A percentile compares a stretch with the other conserved stretches of the same genome.
Evolutionary conservation across 1,284 basidiomycete species (phyloP).

Genomic region (Cryptococcus hybrid): DNA sequence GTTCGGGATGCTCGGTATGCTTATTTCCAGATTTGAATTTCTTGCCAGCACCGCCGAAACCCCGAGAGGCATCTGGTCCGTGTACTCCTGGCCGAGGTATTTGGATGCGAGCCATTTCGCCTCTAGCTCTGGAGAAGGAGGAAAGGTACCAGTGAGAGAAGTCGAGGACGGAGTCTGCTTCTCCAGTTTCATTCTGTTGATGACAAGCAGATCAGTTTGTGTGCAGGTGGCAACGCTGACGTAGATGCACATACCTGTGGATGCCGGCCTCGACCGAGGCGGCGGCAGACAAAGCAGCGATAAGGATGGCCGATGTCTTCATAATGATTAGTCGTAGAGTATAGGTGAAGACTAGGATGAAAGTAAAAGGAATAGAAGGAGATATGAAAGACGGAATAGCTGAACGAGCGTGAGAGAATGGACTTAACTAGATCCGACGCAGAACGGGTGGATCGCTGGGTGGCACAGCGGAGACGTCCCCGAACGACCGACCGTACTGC

Average conservation of each 20-base stretch:
- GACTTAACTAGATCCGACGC: too few species aligned
- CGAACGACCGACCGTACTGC: too few species aligned
- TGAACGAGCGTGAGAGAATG: not conserved
- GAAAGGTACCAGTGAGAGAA: constrained; percentile 5
- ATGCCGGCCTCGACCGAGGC: constrained; percentile 43
- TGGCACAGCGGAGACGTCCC: too few species aligned
- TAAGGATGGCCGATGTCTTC: constrained; percentile 62
- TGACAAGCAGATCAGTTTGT: not conserved
- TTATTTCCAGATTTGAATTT: constrained; percentile 51
- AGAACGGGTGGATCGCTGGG: too few species aligned
- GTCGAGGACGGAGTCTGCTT: constrained; percentile 58
- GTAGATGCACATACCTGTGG: constrained; percentile 40
- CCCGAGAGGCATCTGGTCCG: constrained; percentile 65
- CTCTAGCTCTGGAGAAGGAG: constrained; percentile 61
- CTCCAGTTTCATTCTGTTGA: constrained; percentile 73
- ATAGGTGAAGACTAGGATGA: constrained; percentile 10
- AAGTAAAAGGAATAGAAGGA: constrained; percentile 4
- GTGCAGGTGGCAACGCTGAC: constrained; percentile 34
- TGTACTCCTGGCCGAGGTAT: constrained; percentile 56
- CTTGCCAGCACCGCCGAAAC: constrained; percentile 69
- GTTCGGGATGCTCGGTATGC: constrained; percentile 15
- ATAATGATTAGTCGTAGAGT: constrained; percentile 54
- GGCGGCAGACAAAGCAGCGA: constrained; percentile 67
- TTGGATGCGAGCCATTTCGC: constrained; percentile 81
- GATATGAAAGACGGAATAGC: not conserved